Evolutionary conservation across 2,329 filamentous ascomycete species (phyloP).

Genomic region (Neoarthrinium moseri): DNA sequence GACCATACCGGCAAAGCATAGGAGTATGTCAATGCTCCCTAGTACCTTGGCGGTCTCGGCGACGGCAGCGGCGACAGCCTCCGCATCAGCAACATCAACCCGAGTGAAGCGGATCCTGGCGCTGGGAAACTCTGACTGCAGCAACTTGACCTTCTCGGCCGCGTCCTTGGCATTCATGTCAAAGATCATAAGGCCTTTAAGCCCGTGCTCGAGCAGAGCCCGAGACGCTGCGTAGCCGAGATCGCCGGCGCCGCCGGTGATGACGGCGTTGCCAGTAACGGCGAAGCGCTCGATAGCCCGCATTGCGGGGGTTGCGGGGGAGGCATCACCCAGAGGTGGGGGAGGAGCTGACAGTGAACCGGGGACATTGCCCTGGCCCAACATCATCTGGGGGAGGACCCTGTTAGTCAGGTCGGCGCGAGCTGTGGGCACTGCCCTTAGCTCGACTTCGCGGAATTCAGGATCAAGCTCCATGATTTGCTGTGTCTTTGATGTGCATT

Average conservation of each 20-base stretch:
- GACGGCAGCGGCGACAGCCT: slow-evolving; percentile 35
- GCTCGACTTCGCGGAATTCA: slow-evolving; percentile 1
- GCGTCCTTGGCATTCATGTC: slow-evolving; percentile 26
- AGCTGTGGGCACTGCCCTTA: slow-evolving; percentile 19
- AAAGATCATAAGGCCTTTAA: slow-evolving; percentile 28
- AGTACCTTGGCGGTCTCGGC: slow-evolving; percentile 36
- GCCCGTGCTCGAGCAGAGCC: slow-evolving; percentile 30
- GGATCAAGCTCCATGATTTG: slow-evolving; percentile 4
- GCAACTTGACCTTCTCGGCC: slow-evolving; percentile 35
- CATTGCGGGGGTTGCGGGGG: slow-evolving; percentile 14
- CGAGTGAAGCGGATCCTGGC: slow-evolving; percentile 46
- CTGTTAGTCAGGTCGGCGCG: slow-evolving; percentile 22
- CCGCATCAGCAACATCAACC: slow-evolving; percentile 60
- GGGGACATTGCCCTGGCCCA: slow-evolving; percentile 20
- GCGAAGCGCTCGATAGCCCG: slow-evolving; percentile 26
- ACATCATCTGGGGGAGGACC: slow-evolving; percentile 21
- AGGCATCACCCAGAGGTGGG: slow-evolving; percentile 19
- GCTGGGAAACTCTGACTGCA: slow-evolving; percentile 54
- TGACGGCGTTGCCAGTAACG: slow-evolving; percentile 26
- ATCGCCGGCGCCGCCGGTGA: slow-evolving; percentile 30
- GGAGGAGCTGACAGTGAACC: slow-evolving; percentile 22
- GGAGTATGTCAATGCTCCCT: slow-evolving; percentile 53
- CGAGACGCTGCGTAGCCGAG: slow-evolving; percentile 25
- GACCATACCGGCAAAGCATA: slow-evolving; percentile 70
- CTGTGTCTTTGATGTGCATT: too few relatives aligned